Base-by-base conservation (phyloP, 768 basidiomycete genomes). In the Coprinellus micaceus region DNA sequence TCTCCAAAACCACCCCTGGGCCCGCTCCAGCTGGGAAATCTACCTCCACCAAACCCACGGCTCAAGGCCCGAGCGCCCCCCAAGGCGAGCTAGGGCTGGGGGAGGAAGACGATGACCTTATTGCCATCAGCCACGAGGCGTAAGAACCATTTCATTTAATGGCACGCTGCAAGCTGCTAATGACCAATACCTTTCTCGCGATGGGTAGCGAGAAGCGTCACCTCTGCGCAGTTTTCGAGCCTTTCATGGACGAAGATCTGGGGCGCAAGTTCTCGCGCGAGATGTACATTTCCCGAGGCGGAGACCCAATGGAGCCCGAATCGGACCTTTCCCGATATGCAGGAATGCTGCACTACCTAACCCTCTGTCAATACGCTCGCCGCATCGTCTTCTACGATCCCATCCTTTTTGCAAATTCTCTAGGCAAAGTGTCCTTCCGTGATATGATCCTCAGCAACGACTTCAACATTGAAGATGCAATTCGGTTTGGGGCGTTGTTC, bases 391-490 rank as follows among this genome's bases (percentile, higher is more conserved):
- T 69, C 24, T 60, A 73, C 21, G 54, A 73, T 11, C 66, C 64
- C 0, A 55, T 33, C 11, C 61, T 73, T 2, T 68, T 66, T 29
- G 55, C 64, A 60, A 68, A 67, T 45, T 56, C 69, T 3, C n/a
- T 65, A 24, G 63, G 63, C 13, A 71, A 62, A 37, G 71, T 69
- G 2, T 73, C 70, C 13, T 62, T 72, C 50, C 63, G 63, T 45
- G 70, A 73, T 47, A 50, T 73, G n/a, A 36, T 71, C 21, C 59
- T 71, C 39, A 63, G 66, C 26, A 64, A 73, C 2, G 65, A 70
- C 28, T 70, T 73, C 44, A 58, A 64, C 0, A 26, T 58, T 0
- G 67, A 66, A 4, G 69, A 72, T 41, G 11, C 60, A 10, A 11
- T 36, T 22, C 17, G 17, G n/a, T 40, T 43, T 11, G 17, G 11